phyloP scores from a whole-genome alignment of 2,329 filamentous ascomycete species.

The Stemphylium beticola region DNA sequence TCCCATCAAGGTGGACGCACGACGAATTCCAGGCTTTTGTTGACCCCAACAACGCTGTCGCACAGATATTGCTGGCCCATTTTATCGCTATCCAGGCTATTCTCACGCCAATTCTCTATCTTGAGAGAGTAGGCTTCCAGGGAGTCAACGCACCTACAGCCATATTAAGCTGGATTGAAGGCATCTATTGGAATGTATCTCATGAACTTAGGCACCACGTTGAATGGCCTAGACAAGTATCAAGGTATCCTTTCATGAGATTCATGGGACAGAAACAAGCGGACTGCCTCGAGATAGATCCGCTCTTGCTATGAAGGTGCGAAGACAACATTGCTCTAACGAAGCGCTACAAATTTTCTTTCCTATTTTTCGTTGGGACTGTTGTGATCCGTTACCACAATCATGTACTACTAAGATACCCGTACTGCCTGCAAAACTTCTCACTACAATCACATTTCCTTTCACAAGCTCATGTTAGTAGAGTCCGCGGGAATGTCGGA shows the following conservation, averaged over 20 bases:
- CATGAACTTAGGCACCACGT: conserved; percentile 30
- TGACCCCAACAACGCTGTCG: conserved; percentile 49
- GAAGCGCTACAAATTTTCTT: not conserved
- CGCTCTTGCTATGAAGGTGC: not conserved
- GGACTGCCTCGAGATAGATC: conserved; percentile 12
- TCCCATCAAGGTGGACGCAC: conserved; percentile 50
- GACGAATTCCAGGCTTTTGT: conserved; percentile 54
- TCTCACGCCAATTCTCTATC: conserved; percentile 50
- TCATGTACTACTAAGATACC: not conserved
- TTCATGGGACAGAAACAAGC: conserved; percentile 35
- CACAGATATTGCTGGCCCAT: conserved; percentile 55
- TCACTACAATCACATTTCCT: too few species aligned
- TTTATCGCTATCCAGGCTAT: conserved; percentile 56
- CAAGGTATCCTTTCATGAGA: conserved; percentile 36
- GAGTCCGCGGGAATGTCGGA: too few species aligned
- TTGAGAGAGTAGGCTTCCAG: conserved; percentile 43
- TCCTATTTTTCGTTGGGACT: not conserved
- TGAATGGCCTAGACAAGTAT: conserved; percentile 41
- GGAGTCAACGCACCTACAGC: conserved; percentile 43
- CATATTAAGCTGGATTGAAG: conserved; percentile 42
- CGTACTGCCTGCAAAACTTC: too few species aligned
- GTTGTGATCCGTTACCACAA: too few species aligned
- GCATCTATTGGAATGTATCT: conserved; percentile 40
- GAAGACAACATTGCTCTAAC: not conserved
- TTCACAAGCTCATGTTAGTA: too few species aligned